Percentiles rank a stretch among this genome's conserved stretches.
Evolutionary conservation across 352 stramenopile species (phyloP).

Genomic region (Phytopythium ostracodes): DNA sequence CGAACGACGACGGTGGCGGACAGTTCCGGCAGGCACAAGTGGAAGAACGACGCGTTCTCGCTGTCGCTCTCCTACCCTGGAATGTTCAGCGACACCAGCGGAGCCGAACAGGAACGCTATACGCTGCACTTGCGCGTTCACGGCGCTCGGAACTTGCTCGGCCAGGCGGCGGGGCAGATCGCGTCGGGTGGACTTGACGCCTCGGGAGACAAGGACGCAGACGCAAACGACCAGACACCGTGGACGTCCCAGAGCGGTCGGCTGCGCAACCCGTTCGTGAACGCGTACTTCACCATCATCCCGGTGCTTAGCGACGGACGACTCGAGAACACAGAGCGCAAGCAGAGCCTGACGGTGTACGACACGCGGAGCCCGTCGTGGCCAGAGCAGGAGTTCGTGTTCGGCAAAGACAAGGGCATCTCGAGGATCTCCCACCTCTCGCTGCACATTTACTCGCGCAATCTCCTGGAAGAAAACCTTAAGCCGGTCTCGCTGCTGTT

Average conservation of each 20-base stretch:
- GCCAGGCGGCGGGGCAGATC: slow-evolving; percentile 6
- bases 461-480: slow-evolving; percentile 33
- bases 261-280: slow-evolving; percentile 17
- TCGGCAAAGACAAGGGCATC: slow-evolving; percentile 49
- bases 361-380: slow-evolving; percentile 51
- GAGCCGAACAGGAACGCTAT: slow-evolving; percentile 24
- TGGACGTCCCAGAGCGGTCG: slow-evolving; percentile 10
- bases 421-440: slow-evolving; percentile 56
- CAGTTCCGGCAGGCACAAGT: slow-evolving; percentile 20
- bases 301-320: slow-evolving; percentile 42
- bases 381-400: slow-evolving; percentile 61
- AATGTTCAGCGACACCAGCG: slow-evolving; percentile 44
- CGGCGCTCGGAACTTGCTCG: slow-evolving; percentile 34
- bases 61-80: slow-evolving; percentile 61
- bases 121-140: slow-evolving; percentile 45
- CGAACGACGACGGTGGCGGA: slow-evolving; percentile 33
- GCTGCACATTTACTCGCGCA: slow-evolving; percentile 63
- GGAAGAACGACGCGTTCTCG: slow-evolving; percentile 60
- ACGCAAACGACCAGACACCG: background rate
- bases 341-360: slow-evolving; percentile 70
- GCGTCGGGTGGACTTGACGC: slow-evolving; percentile 7
- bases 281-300: slow-evolving; percentile 70
- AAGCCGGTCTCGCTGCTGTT: slow-evolving; percentile 31
- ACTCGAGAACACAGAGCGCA: slow-evolving; percentile 32
- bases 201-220: slow-evolving; percentile 2